Base-by-base conservation (phyloP, 106 monocot species). In the Dioscorea dumetorum region DNA sequence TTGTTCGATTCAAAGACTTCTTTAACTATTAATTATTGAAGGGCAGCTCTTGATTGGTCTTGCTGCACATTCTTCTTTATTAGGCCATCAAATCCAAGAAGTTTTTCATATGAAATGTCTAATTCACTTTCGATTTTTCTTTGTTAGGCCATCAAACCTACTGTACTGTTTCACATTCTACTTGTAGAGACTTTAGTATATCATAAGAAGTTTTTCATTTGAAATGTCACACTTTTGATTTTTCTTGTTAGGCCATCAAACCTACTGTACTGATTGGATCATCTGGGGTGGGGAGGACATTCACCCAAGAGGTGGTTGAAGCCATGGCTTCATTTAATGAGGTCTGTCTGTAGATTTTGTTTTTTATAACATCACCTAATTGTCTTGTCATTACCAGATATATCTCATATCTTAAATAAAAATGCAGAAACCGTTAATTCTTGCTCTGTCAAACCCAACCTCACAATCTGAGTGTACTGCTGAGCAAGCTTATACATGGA, bases 241-340 rank as follows among this genome's bases (percentile, higher is more conserved):
- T 41, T 13, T 23, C 63, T 22, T 22, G 48, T n/a, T 64, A 93
- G 93, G 66, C 74, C 34, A 79, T 93, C 68, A 93, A 86, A 28
- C 93, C 93, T 15, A 93, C 93, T 50, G 77, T 79, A 35, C 65
- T 93, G 49, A 88, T 93, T 24, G 88, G 93, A 73, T 77, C 93
- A 56, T 76, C 93, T 77, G 93, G 88, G 18, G 83, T 74, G 12
- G 93, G 93, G 11, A 81, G 67, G 57, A 87, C 91, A 33, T 97
- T 97, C 82, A 97, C 95, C 63, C 74, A 89, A 70, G 95, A 97
- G 57, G 82, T 97, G 60, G 63, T 93, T 70, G 88, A 93, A 59
- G 76, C 88, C 65, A 93, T 93, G 93, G 20, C 88, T 57, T 81
- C 93, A 49, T 72, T 93, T 64, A 93, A 88, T 77, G 81, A 93